Evolutionary conservation across 495 filamentous ascomycete species (phyloP), one percentile per base, ranked within the genome.

Genomic region (Xylaria flabelliformis): DNA sequence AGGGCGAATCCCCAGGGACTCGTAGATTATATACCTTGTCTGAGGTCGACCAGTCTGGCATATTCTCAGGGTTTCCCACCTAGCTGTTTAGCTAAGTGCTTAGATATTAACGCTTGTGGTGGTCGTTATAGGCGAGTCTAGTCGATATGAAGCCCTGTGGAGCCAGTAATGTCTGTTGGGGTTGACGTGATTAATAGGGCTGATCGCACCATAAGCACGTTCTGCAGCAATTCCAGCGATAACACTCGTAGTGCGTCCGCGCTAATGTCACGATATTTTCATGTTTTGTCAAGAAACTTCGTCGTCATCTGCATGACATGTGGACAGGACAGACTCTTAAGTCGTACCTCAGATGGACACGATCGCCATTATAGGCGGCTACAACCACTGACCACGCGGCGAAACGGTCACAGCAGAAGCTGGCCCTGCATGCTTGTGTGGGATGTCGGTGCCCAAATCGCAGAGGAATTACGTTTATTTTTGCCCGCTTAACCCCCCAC

Each of bases 111-210:
- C 72, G 66, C 66, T 75, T 72, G 71, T 58, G 64, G 72, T 65
- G 67, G 71, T 71, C 74, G 71, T 73, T 61, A 71, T 73, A 70
- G 75, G 67, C 63, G 63, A 75, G 73, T 70, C 58, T 39, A 65
- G 67, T 75, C 69, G 44, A 67, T 29, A 72, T 68, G 62, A 72
- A 66, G 64, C 71, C 74, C 74, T 73, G 75, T 76, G 75, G 75
- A 77, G 75, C 77, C 75, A 79, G 74, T 77, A 61, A 74, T 61
- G 73, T 62, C 24, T 71, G 74, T 53, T 75, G 61, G 72, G 74
- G 62, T 76, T 77, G 77, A 79, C 75, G 77, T 77, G 77, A 77
- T 79, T 61, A 72, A 66, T 79, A 70, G 73, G 71, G 68, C 64
- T 77, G 70, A 79, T 79, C 73, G 72, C 77, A 79, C 71, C 77